Evolutionary conservation across 2,329 filamentous ascomycete genomes (phyloP).

Genomic region (Dendrostoma leiphaemia): DNA sequence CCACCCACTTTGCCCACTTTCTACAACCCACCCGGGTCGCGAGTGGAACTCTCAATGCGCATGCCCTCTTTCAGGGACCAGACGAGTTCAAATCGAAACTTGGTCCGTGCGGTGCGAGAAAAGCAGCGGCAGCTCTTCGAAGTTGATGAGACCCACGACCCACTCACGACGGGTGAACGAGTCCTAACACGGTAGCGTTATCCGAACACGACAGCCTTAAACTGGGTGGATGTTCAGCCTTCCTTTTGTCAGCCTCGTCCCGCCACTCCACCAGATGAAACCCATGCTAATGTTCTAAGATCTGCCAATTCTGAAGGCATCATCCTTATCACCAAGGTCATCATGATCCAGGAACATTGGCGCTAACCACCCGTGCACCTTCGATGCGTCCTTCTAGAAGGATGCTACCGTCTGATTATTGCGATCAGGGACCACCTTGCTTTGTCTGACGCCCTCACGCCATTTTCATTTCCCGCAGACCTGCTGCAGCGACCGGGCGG

Average conservation of each 20-base stretch:
- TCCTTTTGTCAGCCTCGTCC: not conserved
- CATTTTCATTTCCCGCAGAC: not conserved
- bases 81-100: no score
- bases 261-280: no score
- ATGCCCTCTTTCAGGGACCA: no score
- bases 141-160: no score
- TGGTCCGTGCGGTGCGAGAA: no score
- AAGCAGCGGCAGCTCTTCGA: no score
- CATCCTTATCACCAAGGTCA: not conserved
- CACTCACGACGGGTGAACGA: no score
- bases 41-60: no score
- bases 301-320: not conserved
- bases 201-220: not conserved
- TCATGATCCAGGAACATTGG: not conserved
- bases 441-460: not conserved
- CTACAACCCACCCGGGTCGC: no score
- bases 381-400: slow-evolving; percentile 5
- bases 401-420: not conserved
- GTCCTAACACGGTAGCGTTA: no score
- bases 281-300: no score
- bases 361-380: not conserved
- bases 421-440: not conserved
- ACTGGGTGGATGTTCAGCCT: not conserved
- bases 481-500: not conserved
- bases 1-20: no score